A percentile compares a stretch with the other conserved stretches of the same genome.
Evolutionary conservation across 257 asterid species (phyloP).

Genomic region (Linaria vulgaris): DNA sequence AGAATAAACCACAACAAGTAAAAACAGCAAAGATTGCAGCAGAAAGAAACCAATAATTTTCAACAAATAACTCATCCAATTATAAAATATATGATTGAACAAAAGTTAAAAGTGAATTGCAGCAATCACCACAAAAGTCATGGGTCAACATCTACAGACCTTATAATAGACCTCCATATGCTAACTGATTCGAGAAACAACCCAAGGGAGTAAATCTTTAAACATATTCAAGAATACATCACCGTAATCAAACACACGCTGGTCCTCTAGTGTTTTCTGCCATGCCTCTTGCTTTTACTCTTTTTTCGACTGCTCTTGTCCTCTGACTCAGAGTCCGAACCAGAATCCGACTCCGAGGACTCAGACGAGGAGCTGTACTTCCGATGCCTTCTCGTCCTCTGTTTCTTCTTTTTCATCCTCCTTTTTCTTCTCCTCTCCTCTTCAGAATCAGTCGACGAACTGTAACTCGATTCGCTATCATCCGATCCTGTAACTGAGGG

Average conservation of each 20-base stretch:
- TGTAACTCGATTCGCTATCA: conserved; percentile 50
- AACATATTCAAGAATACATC: neutral
- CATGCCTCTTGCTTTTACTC: conserved; percentile 31
- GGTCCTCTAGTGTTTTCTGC: conserved; percentile 29
- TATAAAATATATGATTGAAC: too few species aligned
- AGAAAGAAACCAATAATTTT: too few species aligned
- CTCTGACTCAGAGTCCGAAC: conserved; percentile 48
- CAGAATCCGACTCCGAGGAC: conserved; percentile 55
- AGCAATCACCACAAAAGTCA: too few species aligned
- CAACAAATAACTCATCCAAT: too few species aligned
- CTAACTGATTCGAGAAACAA: neutral
- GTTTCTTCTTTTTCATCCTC: conserved; percentile 63
- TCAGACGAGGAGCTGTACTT: conserved; percentile 68
- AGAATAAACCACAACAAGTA: too few species aligned
- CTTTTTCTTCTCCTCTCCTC: conserved; percentile 88
- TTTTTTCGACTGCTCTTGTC: conserved; percentile 14
- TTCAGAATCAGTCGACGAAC: conserved; percentile 82
- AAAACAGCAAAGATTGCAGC: too few species aligned
- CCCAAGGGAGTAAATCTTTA: neutral
- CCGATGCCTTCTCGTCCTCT: conserved; percentile 61
- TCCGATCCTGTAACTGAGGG: conserved; percentile 69
- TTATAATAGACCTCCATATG: too few species aligned
- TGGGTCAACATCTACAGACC: too few species aligned
- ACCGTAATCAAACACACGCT: too few species aligned
- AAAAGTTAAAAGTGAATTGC: too few species aligned